A percentile compares a stretch with the other conserved stretches of the same genome.
These are phyloP conservation scores for Rhodomyrtus psidioides DNA, from an alignment of 441 rosid genomes.

Conservation along the genomic window DNA sequence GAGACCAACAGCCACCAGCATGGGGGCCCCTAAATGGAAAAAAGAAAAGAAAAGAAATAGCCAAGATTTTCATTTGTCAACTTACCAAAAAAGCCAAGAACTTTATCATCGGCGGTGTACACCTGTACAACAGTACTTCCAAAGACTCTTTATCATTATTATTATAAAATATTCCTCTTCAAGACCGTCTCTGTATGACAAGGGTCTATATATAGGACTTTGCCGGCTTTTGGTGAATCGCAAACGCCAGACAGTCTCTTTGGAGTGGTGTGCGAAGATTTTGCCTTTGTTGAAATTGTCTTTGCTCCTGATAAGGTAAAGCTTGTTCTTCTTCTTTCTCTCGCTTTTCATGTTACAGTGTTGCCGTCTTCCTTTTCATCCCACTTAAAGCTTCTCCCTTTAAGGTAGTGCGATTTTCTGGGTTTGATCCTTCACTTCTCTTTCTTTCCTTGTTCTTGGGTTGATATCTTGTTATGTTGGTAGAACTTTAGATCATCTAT, in stretches of 20 bases:
- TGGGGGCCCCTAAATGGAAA: neutral
- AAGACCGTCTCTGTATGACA: neutral
- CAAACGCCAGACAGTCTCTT: neutral
- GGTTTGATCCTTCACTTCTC: neutral
- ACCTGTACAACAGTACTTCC: neutral
- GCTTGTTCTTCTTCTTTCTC: neutral
- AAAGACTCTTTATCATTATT: neutral
- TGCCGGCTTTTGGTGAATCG: neutral
- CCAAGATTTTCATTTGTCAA: neutral
- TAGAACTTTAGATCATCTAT: accelerated
- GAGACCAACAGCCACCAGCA: neutral
- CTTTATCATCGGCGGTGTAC: neutral
- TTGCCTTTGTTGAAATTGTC: neutral
- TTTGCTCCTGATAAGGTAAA: neutral
- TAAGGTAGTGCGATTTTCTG: neutral
- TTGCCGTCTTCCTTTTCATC: neutral
- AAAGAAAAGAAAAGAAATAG: neutral
- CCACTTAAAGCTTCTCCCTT: neutral
- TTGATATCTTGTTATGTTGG: neutral
- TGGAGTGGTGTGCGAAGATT: neutral
- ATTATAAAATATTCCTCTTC: neutral
- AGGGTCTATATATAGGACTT: neutral
- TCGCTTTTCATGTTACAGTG: neutral
- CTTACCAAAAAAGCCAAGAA: neutral
- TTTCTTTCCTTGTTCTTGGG: neutral